Evolutionary conservation across 345 rosid genomes (phyloP).

Genomic region (Microcos paniculata): DNA sequence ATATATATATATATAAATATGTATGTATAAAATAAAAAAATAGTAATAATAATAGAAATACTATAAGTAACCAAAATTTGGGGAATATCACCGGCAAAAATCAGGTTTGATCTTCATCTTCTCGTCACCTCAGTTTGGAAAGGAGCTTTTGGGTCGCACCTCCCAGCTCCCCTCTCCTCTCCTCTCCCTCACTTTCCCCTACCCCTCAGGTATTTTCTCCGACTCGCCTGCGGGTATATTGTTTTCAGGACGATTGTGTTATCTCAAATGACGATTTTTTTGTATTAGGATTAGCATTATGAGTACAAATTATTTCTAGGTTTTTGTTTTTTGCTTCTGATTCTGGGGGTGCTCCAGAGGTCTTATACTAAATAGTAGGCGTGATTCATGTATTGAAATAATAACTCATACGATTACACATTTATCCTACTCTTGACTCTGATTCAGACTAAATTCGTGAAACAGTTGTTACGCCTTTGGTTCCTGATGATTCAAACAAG

Average conservation of each 20-base stretch:
- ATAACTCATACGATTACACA: background rate
- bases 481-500: background rate
- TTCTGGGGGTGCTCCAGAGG: background rate
- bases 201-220: background rate
- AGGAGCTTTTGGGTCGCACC: background rate
- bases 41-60: too few species aligned
- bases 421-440: background rate
- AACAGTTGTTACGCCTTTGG: background rate
- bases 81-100: background rate
- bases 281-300: background rate
- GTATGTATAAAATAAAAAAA: too few species aligned
- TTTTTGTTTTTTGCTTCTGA: background rate
- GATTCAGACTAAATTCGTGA: background rate
- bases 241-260: background rate
- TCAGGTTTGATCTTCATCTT: background rate
- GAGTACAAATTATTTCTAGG: slow-evolving; percentile 1
- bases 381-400: background rate
- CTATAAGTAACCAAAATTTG: background rate
- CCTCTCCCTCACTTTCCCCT: too few species aligned
- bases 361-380: background rate
- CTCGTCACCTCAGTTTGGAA: background rate
- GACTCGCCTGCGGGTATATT: background rate
- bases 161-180: too few species aligned
- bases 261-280: background rate
- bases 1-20: too few species aligned